phyloP scores from a whole-genome alignment of 2,329 filamentous ascomycete genomes.

The Aspergillus sp. region DNA sequence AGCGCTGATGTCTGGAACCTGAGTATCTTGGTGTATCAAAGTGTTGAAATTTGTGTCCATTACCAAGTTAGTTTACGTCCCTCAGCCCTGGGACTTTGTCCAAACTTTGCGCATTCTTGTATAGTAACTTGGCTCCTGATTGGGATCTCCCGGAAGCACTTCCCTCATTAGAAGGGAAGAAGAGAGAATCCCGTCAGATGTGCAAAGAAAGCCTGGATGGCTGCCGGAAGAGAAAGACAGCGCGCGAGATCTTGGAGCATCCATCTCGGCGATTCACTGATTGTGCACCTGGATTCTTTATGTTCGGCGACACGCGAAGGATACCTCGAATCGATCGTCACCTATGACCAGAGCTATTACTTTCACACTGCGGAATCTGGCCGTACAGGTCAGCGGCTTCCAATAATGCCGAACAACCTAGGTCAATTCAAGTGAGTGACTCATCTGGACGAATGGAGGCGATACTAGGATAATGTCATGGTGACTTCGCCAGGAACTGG shows the following conservation, averaged over 20 bases:
- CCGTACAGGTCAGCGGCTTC: too few relatives aligned
- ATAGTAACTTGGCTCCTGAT: conserved; percentile 16
- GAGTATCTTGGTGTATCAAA: conserved; percentile 26
- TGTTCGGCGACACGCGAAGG: too few relatives aligned
- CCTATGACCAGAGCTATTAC: too few relatives aligned
- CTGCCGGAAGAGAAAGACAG: conserved; percentile 27
- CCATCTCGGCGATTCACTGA: conserved; percentile 24
- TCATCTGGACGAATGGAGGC: too few relatives aligned
- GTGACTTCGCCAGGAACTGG: too few relatives aligned
- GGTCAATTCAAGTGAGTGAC: too few relatives aligned
- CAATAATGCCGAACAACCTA: too few relatives aligned
- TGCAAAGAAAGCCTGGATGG: conserved; percentile 27
- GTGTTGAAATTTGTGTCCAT: neutral
- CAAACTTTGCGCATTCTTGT: conserved; percentile 15
- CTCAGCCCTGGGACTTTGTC: conserved; percentile 9
- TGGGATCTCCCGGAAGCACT: conserved; percentile 17
- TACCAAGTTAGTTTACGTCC: neutral
- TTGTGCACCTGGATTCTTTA: too few relatives aligned
- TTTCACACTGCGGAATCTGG: too few relatives aligned
- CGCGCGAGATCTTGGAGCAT: conserved; percentile 28
- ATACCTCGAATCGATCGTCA: too few relatives aligned
- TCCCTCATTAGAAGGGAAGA: conserved; percentile 17
- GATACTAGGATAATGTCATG: too few relatives aligned
- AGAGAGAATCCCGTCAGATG: conserved; percentile 27
- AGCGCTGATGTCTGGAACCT: conserved; percentile 40